These are phyloP conservation scores for Penicillium malachiteum DNA, from an alignment of 495 filamentous ascomycete species.

Conservation along the genomic window DNA sequence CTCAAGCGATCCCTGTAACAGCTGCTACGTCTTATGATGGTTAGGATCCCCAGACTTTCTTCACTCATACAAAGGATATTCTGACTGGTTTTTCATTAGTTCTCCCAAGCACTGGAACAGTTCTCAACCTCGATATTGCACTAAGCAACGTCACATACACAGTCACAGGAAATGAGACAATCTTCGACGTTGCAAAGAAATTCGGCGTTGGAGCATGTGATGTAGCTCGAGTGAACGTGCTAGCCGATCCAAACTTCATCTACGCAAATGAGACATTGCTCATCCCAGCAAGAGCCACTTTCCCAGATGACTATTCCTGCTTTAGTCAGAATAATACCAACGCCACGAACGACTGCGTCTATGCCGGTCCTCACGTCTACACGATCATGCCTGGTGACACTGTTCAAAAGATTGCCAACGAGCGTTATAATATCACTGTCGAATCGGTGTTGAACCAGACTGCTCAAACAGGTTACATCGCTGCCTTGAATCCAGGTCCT, in stretches of 20 bases:
- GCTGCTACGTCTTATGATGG: too few species aligned
- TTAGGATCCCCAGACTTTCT: too few species aligned
- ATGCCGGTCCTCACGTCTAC: conserved; percentile 16
- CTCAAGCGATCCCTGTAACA: too few species aligned
- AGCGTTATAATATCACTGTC: conserved; percentile 14
- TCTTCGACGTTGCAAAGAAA: conserved; percentile 10
- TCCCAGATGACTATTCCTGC: conserved; percentile 10
- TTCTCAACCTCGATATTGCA: background rate
- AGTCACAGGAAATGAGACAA: conserved; percentile 10
- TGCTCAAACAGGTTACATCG: background rate
- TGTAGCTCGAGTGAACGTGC: conserved; percentile 14
- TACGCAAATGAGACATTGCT: conserved; percentile 6
- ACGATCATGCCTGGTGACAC: conserved; percentile 17
- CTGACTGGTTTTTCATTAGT: background rate
- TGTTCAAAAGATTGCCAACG: conserved; percentile 13
- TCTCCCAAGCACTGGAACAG: background rate
- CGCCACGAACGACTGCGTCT: conserved; percentile 9
- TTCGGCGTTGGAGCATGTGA: conserved; percentile 14
- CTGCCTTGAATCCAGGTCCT: background rate
- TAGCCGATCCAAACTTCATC: conserved; percentile 13
- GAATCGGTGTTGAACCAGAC: conserved; percentile 4
- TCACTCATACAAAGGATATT: too few species aligned
- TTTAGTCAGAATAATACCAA: conserved; percentile 3
- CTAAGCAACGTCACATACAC: conserved; percentile 2
- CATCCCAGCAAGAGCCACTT: conserved; percentile 11